Evolutionary conservation across 106 monocot genomes (phyloP).

Genomic region (Ottelia alismoides): DNA sequence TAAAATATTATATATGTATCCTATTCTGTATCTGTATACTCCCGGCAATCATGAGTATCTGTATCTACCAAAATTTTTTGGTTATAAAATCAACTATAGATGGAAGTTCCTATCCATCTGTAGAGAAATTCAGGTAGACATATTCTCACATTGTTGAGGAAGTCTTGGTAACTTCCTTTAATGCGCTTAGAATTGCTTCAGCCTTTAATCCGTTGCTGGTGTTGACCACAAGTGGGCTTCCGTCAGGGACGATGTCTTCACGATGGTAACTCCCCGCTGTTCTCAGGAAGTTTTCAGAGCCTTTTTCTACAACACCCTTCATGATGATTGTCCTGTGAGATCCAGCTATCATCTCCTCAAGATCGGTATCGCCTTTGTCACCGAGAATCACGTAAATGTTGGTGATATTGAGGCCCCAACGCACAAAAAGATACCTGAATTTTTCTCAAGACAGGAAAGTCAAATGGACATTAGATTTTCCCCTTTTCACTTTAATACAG

Average conservation of each 20-base stretch:
- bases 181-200: conserved; percentile 56
- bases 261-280: conserved; percentile 65
- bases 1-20: too few species aligned
- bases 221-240: conserved; percentile 50
- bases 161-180: conserved; percentile 59
- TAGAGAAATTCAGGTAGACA: too few species aligned
- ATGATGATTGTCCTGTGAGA: not conserved
- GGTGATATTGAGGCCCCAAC: conserved; percentile 50
- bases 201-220: conserved; percentile 34
- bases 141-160: conserved; percentile 5
- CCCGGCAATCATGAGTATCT: too few species aligned
- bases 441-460: too few species aligned
- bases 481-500: too few species aligned
- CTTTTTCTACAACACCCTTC: conserved; percentile 36
- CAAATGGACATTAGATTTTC: not conserved
- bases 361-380: not conserved
- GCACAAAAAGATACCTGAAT: conserved; percentile 71
- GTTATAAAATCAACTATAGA: too few species aligned
- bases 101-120: too few species aligned
- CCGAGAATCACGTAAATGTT: not conserved
- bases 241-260: conserved; percentile 76
- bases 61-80: too few species aligned
- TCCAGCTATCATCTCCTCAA: not conserved
- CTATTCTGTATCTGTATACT: too few species aligned
- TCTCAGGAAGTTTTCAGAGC: conserved; percentile 71